Conservation (phyloP, 257 asterid species). For the Voacanga thouarsii region DNA sequence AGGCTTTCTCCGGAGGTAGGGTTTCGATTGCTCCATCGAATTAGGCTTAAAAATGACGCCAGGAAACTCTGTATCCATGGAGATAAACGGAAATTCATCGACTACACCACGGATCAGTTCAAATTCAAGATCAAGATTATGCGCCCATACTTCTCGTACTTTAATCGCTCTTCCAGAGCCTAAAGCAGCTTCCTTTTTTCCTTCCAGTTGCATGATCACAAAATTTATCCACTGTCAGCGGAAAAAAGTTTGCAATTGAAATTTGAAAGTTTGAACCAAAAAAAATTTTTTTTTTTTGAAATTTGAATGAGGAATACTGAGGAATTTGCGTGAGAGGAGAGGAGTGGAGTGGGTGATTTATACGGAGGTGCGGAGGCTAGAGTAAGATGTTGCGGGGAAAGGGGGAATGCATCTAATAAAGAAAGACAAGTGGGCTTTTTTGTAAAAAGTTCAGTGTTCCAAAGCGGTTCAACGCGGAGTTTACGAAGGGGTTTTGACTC, state of each 20-base stretch:
- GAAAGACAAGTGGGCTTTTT: neutral
- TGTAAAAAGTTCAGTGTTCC: neutral
- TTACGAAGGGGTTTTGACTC: neutral
- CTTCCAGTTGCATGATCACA: neutral
- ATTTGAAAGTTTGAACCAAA: no score
- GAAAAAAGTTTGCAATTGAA: neutral
- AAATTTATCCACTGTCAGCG: neutral
- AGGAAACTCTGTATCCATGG: slow-evolving; percentile 85
- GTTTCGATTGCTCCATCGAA: neutral
- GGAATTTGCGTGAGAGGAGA: neutral
- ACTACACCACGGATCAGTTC: slow-evolving; percentile 39
- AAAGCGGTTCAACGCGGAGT: neutral
- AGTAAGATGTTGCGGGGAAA: slow-evolving; percentile 13
- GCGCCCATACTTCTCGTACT: slow-evolving; percentile 65
- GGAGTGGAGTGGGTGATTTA: neutral
- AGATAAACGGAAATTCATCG: slow-evolving; percentile 47
- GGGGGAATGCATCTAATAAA: neutral
- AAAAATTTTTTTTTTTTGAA: neutral
- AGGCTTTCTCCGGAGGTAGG: slow-evolving; percentile 11
- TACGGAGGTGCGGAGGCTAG: neutral
- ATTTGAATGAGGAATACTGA: neutral
- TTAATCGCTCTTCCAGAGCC: slow-evolving; percentile 19
- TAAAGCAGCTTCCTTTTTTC: slow-evolving; percentile 5
- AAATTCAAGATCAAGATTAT: slow-evolving; percentile 51
- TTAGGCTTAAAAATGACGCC: slow-evolving; percentile 59